Evolutionary conservation across 1,284 basidiomycete genomes (phyloP).

Genomic region (Cutaneotrichosporon cutaneum): DNA sequence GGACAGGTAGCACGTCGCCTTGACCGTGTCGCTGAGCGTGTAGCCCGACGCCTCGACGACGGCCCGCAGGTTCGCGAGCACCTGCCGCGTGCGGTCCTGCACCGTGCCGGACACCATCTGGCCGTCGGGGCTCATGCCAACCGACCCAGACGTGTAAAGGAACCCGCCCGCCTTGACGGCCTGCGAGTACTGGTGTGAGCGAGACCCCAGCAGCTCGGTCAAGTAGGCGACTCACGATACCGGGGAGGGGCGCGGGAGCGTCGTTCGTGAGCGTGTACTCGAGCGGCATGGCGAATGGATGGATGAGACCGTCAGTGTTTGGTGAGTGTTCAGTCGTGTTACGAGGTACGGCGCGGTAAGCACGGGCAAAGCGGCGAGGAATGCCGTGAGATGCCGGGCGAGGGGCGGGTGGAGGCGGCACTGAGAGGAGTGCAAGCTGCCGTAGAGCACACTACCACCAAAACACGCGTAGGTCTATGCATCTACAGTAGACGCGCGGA

Average conservation of each 20-base stretch:
- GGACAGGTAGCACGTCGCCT: slow-evolving; percentile 48
- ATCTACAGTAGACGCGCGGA: no score
- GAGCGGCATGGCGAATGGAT: slow-evolving; percentile 14
- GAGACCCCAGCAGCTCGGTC: background rate
- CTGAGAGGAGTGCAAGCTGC: no score
- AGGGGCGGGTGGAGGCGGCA: no score
- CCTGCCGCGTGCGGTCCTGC: slow-evolving; percentile 44
- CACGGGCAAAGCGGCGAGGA: background rate
- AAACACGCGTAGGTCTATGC: no score
- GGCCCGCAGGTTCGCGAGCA: slow-evolving; percentile 45
- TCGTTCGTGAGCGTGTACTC: slow-evolving; percentile 39
- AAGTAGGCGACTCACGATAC: slow-evolving; percentile 32
- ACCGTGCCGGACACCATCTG: slow-evolving; percentile 47
- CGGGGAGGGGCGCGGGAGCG: slow-evolving; percentile 43
- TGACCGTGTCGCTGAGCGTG: slow-evolving; percentile 41
- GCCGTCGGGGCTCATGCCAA: slow-evolving; percentile 45
- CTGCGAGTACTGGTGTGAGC: slow-evolving; percentile 40
- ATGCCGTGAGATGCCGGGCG: no score
- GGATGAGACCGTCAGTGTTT: background rate
- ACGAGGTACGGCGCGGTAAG: no score
- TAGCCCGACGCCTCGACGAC: slow-evolving; percentile 41
- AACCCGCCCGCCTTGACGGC: slow-evolving; percentile 45
- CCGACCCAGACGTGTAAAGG: slow-evolving; percentile 45
- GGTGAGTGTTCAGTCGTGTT: background rate
- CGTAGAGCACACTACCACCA: no score